Evolutionary conservation across 768 basidiomycete species (phyloP).

Genomic region (Amyloporia xantha): DNA sequence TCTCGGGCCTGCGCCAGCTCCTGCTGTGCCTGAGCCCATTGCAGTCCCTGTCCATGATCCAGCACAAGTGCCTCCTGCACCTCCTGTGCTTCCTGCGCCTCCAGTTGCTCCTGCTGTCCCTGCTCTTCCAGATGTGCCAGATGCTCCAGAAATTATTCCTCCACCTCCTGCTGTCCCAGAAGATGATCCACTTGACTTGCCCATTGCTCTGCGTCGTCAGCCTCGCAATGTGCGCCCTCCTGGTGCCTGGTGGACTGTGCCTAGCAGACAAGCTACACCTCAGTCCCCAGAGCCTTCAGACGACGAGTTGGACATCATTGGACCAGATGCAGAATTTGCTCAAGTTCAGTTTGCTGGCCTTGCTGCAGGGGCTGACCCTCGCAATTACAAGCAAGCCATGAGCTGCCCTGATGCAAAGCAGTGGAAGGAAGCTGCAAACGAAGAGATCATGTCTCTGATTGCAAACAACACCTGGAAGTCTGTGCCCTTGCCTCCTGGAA

Average conservation of each 20-base stretch:
- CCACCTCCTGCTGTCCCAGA: neutral
- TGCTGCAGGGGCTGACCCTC: neutral
- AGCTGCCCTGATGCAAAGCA: neutral
- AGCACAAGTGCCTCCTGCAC: too few species aligned
- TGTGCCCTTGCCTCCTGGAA: conserved; percentile 1
- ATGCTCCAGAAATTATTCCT: neutral
- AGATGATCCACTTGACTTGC: neutral
- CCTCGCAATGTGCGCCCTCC: too few species aligned
- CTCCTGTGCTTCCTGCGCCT: neutral
- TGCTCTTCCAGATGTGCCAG: neutral
- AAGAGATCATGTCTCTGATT: neutral
- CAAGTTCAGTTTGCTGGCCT: conserved; percentile 1
- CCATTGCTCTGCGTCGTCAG: neutral
- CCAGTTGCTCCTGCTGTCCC: neutral
- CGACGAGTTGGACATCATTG: neutral
- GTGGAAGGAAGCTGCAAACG: neutral
- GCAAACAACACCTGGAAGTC: neutral
- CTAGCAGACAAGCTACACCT: too few species aligned
- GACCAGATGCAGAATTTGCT: neutral
- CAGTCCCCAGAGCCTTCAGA: neutral
- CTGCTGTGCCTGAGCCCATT: neutral
- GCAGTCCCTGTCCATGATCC: conserved; percentile 1
- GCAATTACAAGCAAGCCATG: neutral
- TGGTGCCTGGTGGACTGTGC: too few species aligned
- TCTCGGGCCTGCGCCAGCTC: neutral